A percentile compares a stretch with the other conserved stretches of the same genome.
Conservation (phyloP, 2,329 filamentous ascomycete species). For the Sclerotinia subarctica region DNA sequence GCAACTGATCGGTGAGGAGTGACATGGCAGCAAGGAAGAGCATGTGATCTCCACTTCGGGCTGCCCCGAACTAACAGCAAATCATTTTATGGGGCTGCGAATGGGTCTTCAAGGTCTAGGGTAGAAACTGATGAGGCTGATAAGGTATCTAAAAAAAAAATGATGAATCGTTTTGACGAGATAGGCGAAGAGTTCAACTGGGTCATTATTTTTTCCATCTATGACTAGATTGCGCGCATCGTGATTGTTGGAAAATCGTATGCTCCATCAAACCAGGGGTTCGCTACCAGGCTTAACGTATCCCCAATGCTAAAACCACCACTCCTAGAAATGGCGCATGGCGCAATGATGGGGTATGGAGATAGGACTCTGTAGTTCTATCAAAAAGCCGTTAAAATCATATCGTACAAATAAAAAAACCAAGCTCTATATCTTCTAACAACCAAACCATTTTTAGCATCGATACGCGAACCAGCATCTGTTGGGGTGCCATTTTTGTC, state of each 20-base stretch:
- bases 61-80: slow-evolving; percentile 9
- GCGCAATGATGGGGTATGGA: not conserved
- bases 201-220: not conserved
- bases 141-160: not conserved
- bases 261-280: not conserved
- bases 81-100: slow-evolving; percentile 15
- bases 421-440: slow-evolving; percentile 8
- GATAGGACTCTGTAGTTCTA: not conserved
- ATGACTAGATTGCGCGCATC: not conserved
- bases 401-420: not conserved
- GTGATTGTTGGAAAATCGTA: not conserved
- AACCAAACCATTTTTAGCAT: not conserved
- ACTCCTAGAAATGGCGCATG: not conserved
- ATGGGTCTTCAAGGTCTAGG: not conserved
- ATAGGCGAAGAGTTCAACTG: not conserved
- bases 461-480: not conserved
- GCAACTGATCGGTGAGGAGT: not conserved
- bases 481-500: not conserved
- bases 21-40: slow-evolving; percentile 5
- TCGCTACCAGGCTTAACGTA: not conserved
- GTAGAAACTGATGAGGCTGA: not conserved
- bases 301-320: not conserved
- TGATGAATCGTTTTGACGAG: not conserved
- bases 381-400: not conserved
- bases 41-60: slow-evolving; percentile 13